These are phyloP conservation scores for Marchantia polymorpha DNA, from an alignment of 225 moss, liverwort and hornwort genomes.

Conservation along the genomic window DNA sequence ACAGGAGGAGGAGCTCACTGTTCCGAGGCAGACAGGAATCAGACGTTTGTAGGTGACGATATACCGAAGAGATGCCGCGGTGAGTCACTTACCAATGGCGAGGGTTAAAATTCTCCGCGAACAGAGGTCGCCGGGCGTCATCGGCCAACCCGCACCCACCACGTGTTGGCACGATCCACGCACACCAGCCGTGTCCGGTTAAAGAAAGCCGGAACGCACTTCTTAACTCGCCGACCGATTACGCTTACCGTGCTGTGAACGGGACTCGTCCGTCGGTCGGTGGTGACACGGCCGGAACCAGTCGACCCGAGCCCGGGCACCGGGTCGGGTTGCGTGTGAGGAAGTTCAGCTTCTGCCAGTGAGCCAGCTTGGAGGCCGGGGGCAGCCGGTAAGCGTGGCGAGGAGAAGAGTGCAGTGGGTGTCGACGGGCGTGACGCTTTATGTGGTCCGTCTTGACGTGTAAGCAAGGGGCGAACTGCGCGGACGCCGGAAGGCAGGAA, in stretches of 20 bases:
- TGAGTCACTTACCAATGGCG: too few species aligned
- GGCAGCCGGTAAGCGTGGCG: not conserved
- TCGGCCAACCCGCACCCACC: not conserved
- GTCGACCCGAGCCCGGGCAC: not conserved
- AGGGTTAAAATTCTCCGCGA: too few species aligned
- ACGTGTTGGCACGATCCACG: not conserved
- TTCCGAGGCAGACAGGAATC: not conserved
- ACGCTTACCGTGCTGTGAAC: slow-evolving; percentile 6
- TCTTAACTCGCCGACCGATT: not conserved
- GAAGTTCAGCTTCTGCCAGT: not conserved
- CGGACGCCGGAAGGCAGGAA: too few species aligned
- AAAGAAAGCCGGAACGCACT: too few species aligned
- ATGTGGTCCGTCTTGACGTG: slow-evolving; percentile 16
- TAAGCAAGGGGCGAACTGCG: slow-evolving; percentile 1
- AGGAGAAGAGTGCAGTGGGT: not conserved
- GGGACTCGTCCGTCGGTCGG: not conserved
- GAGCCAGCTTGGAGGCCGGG: not conserved
- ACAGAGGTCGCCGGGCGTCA: too few species aligned
- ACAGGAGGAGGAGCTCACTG: not conserved
- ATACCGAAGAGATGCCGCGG: not conserved
- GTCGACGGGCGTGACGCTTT: slow-evolving; percentile 22
- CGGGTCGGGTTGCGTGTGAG: not conserved
- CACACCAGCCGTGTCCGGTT: not conserved
- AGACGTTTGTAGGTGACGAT: not conserved
- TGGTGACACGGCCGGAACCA: not conserved